These are phyloP conservation scores for Gymnopus androsaceus DNA, from an alignment of 1,284 basidiomycete species.

Conservation along the genomic window DNA sequence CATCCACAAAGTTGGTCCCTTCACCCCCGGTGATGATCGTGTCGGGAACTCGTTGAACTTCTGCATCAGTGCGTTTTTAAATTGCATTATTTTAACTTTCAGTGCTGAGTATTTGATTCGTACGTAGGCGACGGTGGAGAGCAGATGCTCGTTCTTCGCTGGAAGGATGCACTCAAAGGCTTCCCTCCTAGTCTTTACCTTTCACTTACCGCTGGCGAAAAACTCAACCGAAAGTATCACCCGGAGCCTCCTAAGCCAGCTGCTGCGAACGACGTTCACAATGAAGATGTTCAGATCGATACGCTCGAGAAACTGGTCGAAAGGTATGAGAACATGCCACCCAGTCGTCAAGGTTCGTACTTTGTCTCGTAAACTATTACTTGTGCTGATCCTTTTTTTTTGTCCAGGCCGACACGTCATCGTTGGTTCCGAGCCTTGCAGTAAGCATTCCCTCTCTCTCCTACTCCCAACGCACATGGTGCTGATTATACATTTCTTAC, in stretches of 20 bases:
- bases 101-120: background rate
- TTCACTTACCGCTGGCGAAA: constrained; percentile 1
- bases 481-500: background rate
- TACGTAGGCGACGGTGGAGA: background rate
- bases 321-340: background rate
- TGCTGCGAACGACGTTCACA: background rate
- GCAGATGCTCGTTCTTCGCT: background rate
- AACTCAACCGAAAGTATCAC: constrained; percentile 1
- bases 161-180: background rate
- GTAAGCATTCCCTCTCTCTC: background rate
- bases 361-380: background rate
- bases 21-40: background rate
- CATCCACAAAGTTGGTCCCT: background rate
- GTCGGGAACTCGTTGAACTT: background rate
- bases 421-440: constrained; percentile 3
- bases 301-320: background rate
- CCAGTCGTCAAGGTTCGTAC: background rate
- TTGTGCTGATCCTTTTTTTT: background rate
- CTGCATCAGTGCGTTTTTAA: background rate
- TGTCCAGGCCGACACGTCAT: background rate
- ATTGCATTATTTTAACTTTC: too few species aligned
- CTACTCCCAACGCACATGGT: too few species aligned
- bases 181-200: background rate
- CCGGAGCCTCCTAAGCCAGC: background rate
- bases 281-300: background rate